phyloP scores from a whole-genome alignment of 2,329 filamentous ascomycete species.

The Phoma sp. region DNA sequence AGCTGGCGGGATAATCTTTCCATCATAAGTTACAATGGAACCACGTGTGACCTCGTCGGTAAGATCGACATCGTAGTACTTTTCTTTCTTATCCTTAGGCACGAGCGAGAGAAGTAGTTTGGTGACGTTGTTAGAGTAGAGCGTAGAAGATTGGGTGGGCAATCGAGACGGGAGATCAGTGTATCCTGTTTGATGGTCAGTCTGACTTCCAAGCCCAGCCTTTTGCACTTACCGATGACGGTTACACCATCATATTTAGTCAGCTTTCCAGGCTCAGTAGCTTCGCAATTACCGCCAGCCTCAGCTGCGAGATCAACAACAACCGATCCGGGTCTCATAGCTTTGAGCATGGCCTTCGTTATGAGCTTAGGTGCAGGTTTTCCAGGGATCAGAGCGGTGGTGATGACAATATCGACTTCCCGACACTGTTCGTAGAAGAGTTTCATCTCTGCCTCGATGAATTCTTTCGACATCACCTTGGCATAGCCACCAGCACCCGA shows the following conservation, averaged over 20 bases:
- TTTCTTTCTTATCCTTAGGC: conserved; percentile 78
- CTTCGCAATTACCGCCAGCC: conserved; percentile 86
- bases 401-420: conserved; percentile 92
- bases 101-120: conserved; percentile 86
- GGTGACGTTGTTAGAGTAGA: conserved; percentile 94
- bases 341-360: conserved; percentile 77
- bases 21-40: conserved; percentile 81
- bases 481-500: conserved; percentile 86
- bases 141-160: conserved; percentile 85
- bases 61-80: conserved; percentile 80
- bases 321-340: conserved; percentile 90
- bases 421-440: conserved; percentile 86
- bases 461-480: conserved; percentile 94
- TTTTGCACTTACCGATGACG: conserved; percentile 71
- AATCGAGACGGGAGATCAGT: conserved; percentile 87
- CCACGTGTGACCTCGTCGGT: conserved; percentile 86
- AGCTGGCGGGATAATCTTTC: conserved; percentile 76
- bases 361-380: conserved; percentile 84
- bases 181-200: conserved; percentile 60
- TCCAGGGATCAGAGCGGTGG: conserved; percentile 89
- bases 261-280: conserved; percentile 76
- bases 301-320: conserved; percentile 89
- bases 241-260: conserved; percentile 78
- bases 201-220: background rate
- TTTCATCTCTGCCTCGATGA: conserved; percentile 92